Evolutionary conservation across 768 basidiomycete genomes (phyloP).

Genomic region (Sporobolomyces phaffii): DNA sequence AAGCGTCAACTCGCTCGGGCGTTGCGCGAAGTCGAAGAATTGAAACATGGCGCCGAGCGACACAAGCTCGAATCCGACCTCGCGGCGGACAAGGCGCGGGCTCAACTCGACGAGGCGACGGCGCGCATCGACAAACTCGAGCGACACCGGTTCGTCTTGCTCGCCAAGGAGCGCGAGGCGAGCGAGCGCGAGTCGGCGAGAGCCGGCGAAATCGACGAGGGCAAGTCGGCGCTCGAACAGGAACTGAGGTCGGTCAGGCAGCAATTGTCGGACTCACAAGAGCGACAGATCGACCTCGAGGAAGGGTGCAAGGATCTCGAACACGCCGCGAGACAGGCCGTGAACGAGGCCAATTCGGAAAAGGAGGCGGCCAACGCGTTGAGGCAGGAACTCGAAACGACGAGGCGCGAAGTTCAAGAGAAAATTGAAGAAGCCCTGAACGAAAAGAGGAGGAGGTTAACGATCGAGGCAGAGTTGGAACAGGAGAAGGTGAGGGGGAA

Average conservation of each 20-base stretch:
- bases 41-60: constrained; percentile 23
- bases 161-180: constrained; percentile 34
- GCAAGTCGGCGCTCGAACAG: background rate
- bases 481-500: constrained; percentile 4
- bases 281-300: constrained; percentile 19
- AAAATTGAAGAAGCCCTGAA: background rate
- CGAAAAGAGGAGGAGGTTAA: constrained; percentile 12
- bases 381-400: constrained; percentile 10
- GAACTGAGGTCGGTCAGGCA: constrained; percentile 1
- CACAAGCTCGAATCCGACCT: constrained; percentile 8
- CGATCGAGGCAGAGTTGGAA: constrained; percentile 28
- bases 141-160: constrained; percentile 23
- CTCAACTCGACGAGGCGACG: constrained; percentile 18
- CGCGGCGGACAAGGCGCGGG: constrained; percentile 1
- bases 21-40: constrained; percentile 24
- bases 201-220: constrained; percentile 3
- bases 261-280: constrained; percentile 3
- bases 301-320: constrained; percentile 22
- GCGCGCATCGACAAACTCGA: constrained; percentile 32
- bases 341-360: constrained; percentile 14
- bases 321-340: constrained; percentile 23
- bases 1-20: constrained; percentile 34
- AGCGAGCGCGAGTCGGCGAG: constrained; percentile 14
- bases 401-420: background rate
- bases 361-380: background rate